Percentiles rank a stretch among this genome's conserved stretches.
These are phyloP conservation scores for Talaromyces rugulosus DNA, from an alignment of 2,329 filamentous ascomycete species.

Conservation along the genomic window DNA sequence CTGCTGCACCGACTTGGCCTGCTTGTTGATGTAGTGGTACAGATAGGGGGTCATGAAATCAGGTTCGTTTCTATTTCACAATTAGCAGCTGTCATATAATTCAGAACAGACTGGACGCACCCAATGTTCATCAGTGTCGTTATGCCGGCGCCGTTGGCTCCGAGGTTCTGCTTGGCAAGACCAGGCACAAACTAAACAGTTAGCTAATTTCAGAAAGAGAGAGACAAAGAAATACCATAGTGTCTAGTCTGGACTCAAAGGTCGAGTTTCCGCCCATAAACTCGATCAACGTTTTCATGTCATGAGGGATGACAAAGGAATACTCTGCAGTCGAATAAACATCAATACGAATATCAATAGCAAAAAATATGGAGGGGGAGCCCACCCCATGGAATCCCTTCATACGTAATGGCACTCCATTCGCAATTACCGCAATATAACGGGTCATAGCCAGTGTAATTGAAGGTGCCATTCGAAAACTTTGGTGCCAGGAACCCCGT, in stretches of 20 bases:
- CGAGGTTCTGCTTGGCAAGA: constrained; percentile 25
- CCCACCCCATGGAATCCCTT: constrained; percentile 55
- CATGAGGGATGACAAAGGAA: constrained; percentile 64
- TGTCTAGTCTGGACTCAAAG: constrained; percentile 58
- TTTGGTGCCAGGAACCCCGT: constrained; percentile 55
- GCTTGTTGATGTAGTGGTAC: constrained; percentile 64
- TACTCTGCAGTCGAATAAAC: constrained; percentile 40
- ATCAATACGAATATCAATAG: constrained; percentile 17
- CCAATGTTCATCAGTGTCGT: constrained; percentile 56
- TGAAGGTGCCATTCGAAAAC: constrained; percentile 46
- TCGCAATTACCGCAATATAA: constrained; percentile 61
- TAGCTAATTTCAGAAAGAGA: constrained; percentile 2
- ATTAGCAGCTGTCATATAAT: not conserved
- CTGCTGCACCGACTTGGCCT: constrained; percentile 58
- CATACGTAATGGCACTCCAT: constrained; percentile 59
- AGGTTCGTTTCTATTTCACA: constrained; percentile 58
- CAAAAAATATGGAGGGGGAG: constrained; percentile 10
- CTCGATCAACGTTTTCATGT: constrained; percentile 53
- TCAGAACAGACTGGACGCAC: constrained; percentile 10
- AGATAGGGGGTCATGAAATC: constrained; percentile 65
- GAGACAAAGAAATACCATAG: constrained; percentile 35
- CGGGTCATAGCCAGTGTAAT: constrained; percentile 42
- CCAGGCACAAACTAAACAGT: constrained; percentile 40
- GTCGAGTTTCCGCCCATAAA: constrained; percentile 50
- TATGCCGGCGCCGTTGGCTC: constrained; percentile 28